phyloP scores from a whole-genome alignment of 2,329 filamentous ascomycete genomes.

The Graphium sp. region DNA sequence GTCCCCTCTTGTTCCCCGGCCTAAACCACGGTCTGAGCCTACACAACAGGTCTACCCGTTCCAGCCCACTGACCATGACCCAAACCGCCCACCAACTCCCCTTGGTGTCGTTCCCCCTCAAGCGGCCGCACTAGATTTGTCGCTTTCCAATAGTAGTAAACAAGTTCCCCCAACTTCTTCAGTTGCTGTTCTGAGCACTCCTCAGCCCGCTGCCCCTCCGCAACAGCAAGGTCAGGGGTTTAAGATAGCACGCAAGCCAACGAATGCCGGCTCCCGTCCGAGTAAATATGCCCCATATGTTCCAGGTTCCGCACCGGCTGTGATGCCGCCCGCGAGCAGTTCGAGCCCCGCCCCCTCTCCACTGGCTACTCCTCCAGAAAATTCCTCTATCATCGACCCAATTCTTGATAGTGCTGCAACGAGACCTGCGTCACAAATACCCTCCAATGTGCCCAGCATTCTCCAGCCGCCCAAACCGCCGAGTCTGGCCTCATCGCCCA shows the following conservation, averaged over 20 bases:
- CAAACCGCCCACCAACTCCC: conserved; percentile 2
- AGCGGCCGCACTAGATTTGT: too few species aligned
- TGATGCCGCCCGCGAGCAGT: background rate
- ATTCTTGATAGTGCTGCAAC: background rate
- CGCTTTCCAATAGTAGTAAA: too few species aligned
- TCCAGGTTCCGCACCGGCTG: background rate
- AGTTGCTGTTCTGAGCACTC: too few species aligned
- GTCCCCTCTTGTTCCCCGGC: too few species aligned
- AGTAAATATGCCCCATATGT: conserved; percentile 4
- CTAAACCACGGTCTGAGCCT: conserved; percentile 4
- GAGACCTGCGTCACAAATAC: background rate
- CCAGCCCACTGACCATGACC: conserved; percentile 5
- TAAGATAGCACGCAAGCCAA: conserved; percentile 3
- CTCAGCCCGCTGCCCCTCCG: background rate
- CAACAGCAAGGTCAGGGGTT: too few species aligned
- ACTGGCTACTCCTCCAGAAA: background rate
- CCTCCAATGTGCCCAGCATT: background rate
- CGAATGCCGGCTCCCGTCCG: conserved; percentile 1
- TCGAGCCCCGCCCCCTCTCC: background rate
- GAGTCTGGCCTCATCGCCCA: background rate
- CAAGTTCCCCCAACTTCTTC: too few species aligned
- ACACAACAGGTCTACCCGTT: conserved; percentile 6
- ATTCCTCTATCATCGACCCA: background rate
- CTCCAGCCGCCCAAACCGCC: background rate
- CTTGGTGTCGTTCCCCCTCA: background rate